These are phyloP conservation scores for Coffea eugenioides DNA, from an alignment of 257 asterid species.

Conservation along the genomic window DNA sequence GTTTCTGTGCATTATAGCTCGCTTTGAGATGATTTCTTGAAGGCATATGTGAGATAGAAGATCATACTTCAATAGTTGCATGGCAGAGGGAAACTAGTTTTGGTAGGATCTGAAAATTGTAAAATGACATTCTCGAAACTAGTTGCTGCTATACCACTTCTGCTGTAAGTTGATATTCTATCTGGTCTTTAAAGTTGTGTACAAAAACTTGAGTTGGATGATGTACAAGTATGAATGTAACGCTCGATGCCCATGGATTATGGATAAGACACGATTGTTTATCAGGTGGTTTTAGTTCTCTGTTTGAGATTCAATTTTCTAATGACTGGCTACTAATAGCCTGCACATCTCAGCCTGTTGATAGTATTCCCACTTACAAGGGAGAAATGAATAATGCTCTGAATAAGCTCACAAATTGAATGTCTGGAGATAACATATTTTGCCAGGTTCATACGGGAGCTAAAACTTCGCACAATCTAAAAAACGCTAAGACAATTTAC, in stretches of 20 bases:
- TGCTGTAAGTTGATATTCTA: constrained; percentile 1
- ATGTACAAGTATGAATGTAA: neutral
- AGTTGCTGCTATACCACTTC: neutral
- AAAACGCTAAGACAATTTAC: neutral
- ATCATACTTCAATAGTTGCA: neutral
- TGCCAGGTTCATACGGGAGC: neutral
- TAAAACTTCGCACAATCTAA: neutral
- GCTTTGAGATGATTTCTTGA: neutral
- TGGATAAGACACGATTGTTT: neutral
- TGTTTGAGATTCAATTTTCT: neutral
- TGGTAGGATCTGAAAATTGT: neutral
- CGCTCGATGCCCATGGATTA: neutral
- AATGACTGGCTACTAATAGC: neutral
- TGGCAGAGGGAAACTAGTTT: neutral
- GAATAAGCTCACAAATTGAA: neutral
- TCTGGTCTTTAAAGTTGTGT: neutral
- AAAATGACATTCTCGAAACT: neutral
- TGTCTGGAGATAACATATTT: neutral
- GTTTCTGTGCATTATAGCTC: neutral
- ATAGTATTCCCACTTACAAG: neutral
- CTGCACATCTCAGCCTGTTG: neutral
- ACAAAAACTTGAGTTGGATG: neutral
- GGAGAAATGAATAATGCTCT: neutral
- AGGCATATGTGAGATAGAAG: neutral
- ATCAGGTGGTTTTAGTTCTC: neutral